Base-by-base conservation (phyloP, 176 grass and related monocot species). In the Phyllostachys edulis region DNA sequence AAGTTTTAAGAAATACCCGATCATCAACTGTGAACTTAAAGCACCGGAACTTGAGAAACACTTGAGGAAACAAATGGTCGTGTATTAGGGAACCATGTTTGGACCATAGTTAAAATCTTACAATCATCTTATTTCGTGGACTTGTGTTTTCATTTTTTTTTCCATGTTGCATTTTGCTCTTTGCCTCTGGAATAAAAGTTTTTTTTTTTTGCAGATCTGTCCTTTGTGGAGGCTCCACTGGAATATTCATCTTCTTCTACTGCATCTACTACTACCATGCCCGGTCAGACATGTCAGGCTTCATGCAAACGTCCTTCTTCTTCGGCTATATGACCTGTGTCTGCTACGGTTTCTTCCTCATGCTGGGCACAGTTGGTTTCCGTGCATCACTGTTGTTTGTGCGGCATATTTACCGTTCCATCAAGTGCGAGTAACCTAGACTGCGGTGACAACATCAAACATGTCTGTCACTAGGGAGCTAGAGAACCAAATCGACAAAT, bases 241-340 rank as follows among this genome's bases (percentile, higher is more conserved):
- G 95, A 3, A 89, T 93, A 79, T 97, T 97, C 79, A 76, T 97
- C 67, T 93, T 94, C 23, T 90, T 94, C 85, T 97, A 97, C 88
- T 94, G 95, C 88, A 91, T 92, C 87, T 97, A 97, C 88, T 97
- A 97, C 86, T 97, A 97, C 63, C 89, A 88, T 12, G 95, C 92
- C 23, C 89, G 95, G 24, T 97, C 95, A 20, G 92, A 94, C 73
- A 97, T 97, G 95, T 97, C 95, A 37, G 95, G 92, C 44, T 97
- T 97, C 92, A 94, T 97, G 94, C 94, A 97, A 76, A 97, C 92
- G 3, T 94, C 94, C 0, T 97, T 97, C 89, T 97, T 97, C 92
- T 97, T 97, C 39, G 95, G 95, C 57, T 97, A 97, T 88, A 97
- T 97, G 95, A 92, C 95, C 70, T 97, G 95, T 5, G 85, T 94